Base-by-base conservation (phyloP, 2,329 filamentous ascomycete species). In the Beauveria varroae region DNA sequence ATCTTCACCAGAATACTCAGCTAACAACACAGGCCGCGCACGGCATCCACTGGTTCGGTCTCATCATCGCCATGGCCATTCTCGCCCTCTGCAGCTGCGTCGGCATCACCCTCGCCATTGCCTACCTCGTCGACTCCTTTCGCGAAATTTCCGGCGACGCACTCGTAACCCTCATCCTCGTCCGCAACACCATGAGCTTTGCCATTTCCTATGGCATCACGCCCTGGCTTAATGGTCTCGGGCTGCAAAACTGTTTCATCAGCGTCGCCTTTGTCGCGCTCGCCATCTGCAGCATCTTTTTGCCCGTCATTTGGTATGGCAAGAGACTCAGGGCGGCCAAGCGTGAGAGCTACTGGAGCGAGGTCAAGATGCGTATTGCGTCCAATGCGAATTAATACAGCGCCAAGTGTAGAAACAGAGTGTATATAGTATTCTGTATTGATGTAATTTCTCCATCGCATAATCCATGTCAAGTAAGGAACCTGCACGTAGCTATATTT, bases 241-340 rank as follows among this genome's bases (percentile, higher is more conserved):
- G 78, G 0, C 71, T 74, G 30, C 74, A 78, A 47, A 78, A 78
- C 61, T 75, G 75, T 5, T 79, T 74, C 57, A 67, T 79, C 46
- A 73, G 77, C 12, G 69, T 73, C 3, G 77, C 75, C 0, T 76
- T 78, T 9, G 63, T 77, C 62, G 73, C 70, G 0, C 63, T 78
- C 60, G 73, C 69, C 5, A 72, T 75, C 52, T 72, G 75, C 24
- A 66, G 75, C 34, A 74, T 73, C 16, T 74, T 76, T 65, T 69
- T 82, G 12, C 51, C 76, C 1, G 76, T 83, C 65, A 75, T 83
- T 12, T 78, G 73, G 64, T 83, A 72, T 62, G 81, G 81, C 1
- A 73, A 73, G 64, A 43, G 24, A 3, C 56, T 72, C 8, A 65
- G 71, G 3, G 52, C 62, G 10, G 63, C 57, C 5, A 68, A 67